Conservation (phyloP, 768 basidiomycete species). For the Hygrophorus pudorinus region DNA sequence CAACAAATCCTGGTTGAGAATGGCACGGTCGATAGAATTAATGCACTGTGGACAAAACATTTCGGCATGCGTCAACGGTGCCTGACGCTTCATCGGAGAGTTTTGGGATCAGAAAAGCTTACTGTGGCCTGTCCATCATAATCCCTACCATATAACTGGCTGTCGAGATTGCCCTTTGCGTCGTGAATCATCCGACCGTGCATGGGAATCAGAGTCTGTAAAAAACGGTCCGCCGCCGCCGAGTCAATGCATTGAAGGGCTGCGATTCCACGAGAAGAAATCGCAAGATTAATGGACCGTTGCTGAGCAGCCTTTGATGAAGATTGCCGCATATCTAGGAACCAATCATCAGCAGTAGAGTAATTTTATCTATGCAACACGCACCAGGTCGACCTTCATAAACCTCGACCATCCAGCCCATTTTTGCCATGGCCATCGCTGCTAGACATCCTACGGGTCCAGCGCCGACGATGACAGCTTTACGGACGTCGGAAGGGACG, state of each 20-base stretch:
- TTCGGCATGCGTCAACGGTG: slow-evolving; percentile 14
- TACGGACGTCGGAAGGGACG: slow-evolving; percentile 18
- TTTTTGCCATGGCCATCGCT: slow-evolving; percentile 75
- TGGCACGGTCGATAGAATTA: slow-evolving; percentile 84
- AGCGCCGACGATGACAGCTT: slow-evolving; percentile 70
- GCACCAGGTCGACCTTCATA: slow-evolving; percentile 75
- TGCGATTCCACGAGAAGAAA: slow-evolving; percentile 87
- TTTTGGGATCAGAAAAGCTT: not conserved
- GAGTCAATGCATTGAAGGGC: slow-evolving; percentile 78
- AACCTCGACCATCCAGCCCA: slow-evolving; percentile 76
- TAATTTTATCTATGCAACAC: slow-evolving; percentile 8
- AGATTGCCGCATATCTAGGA: slow-evolving; percentile 62
- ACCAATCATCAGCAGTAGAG: slow-evolving; percentile 9
- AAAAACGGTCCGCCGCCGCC: slow-evolving; percentile 54
- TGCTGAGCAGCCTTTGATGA: slow-evolving; percentile 60
- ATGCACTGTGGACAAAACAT: slow-evolving; percentile 56
- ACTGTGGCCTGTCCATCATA: slow-evolving; percentile 56
- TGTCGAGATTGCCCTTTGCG: slow-evolving; percentile 56
- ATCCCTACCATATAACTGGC: slow-evolving; percentile 76
- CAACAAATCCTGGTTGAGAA: slow-evolving; percentile 81
- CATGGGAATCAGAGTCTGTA: slow-evolving; percentile 85
- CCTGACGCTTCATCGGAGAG: slow-evolving; percentile 5
- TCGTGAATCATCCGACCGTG: slow-evolving; percentile 92
- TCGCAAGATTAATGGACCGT: slow-evolving; percentile 93
- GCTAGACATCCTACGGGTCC: slow-evolving; percentile 93